Evolutionary conservation across 1,284 basidiomycete genomes (phyloP).

Genomic region (Trichosporon sp.): DNA sequence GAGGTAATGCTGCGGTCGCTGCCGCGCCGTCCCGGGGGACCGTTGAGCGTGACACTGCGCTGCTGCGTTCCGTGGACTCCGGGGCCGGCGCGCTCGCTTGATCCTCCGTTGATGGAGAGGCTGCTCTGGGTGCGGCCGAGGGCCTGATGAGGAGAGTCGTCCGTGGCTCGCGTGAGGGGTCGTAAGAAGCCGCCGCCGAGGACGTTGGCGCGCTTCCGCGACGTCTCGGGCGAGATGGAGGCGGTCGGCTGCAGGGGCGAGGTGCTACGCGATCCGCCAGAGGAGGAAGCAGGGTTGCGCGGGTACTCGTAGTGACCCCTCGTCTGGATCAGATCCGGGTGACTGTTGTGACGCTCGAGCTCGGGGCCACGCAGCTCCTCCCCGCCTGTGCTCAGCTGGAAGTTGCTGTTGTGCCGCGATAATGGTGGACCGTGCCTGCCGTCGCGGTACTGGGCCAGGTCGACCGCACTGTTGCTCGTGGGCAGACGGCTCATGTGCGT

Average conservation of each 20-base stretch:
- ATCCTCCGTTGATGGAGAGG: neutral
- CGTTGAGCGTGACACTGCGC: constrained; percentile 1
- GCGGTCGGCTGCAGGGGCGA: constrained; percentile 19
- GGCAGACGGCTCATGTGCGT: constrained; percentile 39
- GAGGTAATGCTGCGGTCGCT: neutral
- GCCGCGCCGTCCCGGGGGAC: neutral
- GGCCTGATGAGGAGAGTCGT: constrained; percentile 3
- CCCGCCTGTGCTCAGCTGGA: constrained; percentile 15
- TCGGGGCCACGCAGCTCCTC: neutral
- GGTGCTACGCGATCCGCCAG: constrained; percentile 17
- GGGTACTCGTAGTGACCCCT: constrained; percentile 5
- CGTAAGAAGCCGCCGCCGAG: constrained; percentile 46
- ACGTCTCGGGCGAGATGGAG: constrained; percentile 30
- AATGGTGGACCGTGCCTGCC: constrained; percentile 30
- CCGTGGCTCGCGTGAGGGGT: constrained; percentile 46
- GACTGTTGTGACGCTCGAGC: constrained; percentile 36
- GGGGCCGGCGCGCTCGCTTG: neutral
- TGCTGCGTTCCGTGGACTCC: constrained; percentile 7
- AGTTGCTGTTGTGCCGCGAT: constrained; percentile 23
- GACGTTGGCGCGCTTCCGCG: constrained; percentile 36
- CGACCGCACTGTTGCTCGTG: constrained; percentile 38
- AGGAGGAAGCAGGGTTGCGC: neutral
- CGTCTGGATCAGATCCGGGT: constrained; percentile 33
- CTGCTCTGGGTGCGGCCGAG: constrained; percentile 29
- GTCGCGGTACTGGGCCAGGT: constrained; percentile 36